Conservation (phyloP, 2,329 filamentous ascomycete species). For the Fusarium heterosporum region DNA sequence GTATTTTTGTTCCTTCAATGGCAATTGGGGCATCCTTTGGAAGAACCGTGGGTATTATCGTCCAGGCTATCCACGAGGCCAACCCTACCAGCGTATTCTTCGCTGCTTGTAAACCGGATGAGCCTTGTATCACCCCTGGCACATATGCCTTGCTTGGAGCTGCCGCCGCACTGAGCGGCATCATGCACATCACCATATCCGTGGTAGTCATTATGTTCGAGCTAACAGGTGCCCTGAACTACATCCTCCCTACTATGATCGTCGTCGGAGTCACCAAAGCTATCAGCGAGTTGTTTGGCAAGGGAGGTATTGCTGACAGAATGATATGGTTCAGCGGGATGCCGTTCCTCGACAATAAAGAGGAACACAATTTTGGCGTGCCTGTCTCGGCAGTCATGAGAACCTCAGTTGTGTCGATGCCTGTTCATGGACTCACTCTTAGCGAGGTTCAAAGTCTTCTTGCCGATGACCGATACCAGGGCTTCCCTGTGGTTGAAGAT, state of each 20-base stretch:
- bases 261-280: constrained; percentile 97
- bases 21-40: constrained; percentile 95
- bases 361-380: constrained; percentile 96
- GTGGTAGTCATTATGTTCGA: constrained; percentile 99
- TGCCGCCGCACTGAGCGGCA: constrained; percentile 89
- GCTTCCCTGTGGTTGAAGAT: constrained; percentile 91
- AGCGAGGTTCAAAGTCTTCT: constrained; percentile 82
- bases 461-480: constrained; percentile 84
- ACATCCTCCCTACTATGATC: constrained; percentile 98
- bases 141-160: constrained; percentile 97
- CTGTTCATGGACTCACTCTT: constrained; percentile 78
- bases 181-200: constrained; percentile 97
- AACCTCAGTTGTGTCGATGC: constrained; percentile 77
- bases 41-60: constrained; percentile 91
- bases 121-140: constrained; percentile 95
- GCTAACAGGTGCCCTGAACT: constrained; percentile 94
- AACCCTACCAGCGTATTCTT: constrained; percentile 89
- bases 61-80: constrained; percentile 87
- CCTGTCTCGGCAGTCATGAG: constrained; percentile 94
- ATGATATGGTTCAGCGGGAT: constrained; percentile 99
- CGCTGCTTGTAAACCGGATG: constrained; percentile 86
- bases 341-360: constrained; percentile 96
- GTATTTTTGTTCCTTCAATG: constrained; percentile 99
- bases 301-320: constrained; percentile 94
- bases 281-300: constrained; percentile 90